These are phyloP conservation scores for Mycena sp. DNA, from an alignment of 1,284 basidiomycete genomes.

Conservation along the genomic window DNA sequence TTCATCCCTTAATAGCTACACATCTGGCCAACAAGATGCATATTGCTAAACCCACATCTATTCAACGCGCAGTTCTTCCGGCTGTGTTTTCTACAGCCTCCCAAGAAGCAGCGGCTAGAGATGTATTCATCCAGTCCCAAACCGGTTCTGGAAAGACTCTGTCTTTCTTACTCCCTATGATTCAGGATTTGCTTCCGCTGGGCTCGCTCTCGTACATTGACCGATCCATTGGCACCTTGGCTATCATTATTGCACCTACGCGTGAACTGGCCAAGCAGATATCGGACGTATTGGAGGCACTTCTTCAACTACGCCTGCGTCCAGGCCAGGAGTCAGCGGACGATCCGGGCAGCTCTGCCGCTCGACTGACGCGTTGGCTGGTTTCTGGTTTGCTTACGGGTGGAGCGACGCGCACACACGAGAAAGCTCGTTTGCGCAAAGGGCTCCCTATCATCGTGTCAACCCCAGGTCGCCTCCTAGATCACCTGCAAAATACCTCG, in stretches of 20 bases:
- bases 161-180: conserved; percentile 93
- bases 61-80: conserved; percentile 87
- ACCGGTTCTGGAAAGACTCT: conserved; percentile 99
- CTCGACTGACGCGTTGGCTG: conserved; percentile 88
- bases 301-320: conserved; percentile 84
- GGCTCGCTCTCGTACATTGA: conserved; percentile 91
- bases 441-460: conserved; percentile 89
- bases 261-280: conserved; percentile 97
- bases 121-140: conserved; percentile 96
- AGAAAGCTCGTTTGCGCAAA: conserved; percentile 71
- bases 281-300: conserved; percentile 90
- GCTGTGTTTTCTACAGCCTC: conserved; percentile 65
- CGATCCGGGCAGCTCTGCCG: conserved; percentile 51
- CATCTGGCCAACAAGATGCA: conserved; percentile 87
- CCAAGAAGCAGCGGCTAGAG: conserved; percentile 56
- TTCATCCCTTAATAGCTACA: conserved; percentile 83
- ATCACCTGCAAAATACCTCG: conserved; percentile 93
- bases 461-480: conserved; percentile 95
- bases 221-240: conserved; percentile 89
- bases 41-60: conserved; percentile 89
- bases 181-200: conserved; percentile 93
- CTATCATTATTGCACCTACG: conserved; percentile 94
- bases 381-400: conserved; percentile 91
- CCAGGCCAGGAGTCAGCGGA: conserved; percentile 63
- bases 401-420: conserved; percentile 81